phyloP scores from a whole-genome alignment of 306 rosid genomes.

The Gillenia trifoliata region DNA sequence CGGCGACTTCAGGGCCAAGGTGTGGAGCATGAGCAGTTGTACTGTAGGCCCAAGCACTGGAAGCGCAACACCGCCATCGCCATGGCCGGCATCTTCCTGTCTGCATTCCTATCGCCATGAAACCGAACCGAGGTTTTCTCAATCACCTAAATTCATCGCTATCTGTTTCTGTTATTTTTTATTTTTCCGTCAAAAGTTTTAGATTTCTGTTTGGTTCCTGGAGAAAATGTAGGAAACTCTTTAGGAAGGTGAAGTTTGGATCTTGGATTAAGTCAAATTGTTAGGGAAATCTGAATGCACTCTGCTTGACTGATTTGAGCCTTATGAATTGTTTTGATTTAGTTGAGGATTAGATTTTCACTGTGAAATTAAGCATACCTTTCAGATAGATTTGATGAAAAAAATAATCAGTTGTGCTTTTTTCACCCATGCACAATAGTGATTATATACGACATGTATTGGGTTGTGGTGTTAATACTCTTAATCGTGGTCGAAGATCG shows the following conservation, averaged over 20 bases:
- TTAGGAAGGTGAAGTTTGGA: not conserved
- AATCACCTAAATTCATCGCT: not conserved
- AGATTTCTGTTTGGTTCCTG: not conserved
- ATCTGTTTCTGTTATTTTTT: not conserved
- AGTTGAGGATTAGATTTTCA: not conserved
- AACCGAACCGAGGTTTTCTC: slow-evolving; percentile 77
- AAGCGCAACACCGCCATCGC: slow-evolving; percentile 92
- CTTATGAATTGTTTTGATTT: not conserved
- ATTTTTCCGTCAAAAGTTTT: not conserved
- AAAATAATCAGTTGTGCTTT: not conserved
- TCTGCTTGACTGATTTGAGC: not conserved
- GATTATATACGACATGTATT: not conserved
- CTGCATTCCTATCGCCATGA: slow-evolving; percentile 93
- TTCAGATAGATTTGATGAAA: not conserved
- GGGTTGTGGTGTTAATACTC: not conserved
- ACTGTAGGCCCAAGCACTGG: slow-evolving; percentile 97
- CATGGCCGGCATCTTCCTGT: slow-evolving; percentile 75
- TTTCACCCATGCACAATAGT: not conserved
- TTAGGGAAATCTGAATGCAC: not conserved
- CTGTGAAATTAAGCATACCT: not conserved
- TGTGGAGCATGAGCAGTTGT: slow-evolving; percentile 88
- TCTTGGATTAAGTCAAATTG: not conserved
- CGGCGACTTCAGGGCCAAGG: slow-evolving; percentile 77
- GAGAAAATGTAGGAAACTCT: not conserved
- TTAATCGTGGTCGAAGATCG: not conserved